Conservation (phyloP, 2,329 filamentous ascomycete species). For the Botrytis deweyae region DNA sequence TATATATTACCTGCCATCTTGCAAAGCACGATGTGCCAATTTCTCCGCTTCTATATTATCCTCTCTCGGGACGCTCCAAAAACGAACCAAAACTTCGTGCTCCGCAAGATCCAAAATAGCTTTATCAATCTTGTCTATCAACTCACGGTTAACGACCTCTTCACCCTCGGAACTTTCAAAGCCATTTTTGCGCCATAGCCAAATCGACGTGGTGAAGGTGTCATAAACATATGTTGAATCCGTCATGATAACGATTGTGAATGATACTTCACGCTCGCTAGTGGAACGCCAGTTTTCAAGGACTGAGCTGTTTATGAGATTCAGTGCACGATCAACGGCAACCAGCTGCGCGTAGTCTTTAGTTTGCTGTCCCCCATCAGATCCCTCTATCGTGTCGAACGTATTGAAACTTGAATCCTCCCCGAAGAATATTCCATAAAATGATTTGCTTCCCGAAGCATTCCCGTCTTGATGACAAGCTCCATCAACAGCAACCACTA, state of each 20-base stretch:
- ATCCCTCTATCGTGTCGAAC: background rate
- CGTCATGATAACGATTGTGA: background rate
- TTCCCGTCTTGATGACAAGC: background rate
- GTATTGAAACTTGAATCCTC: background rate
- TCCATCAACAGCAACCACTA: conserved; percentile 9
- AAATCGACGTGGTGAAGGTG: background rate
- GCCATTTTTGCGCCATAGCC: background rate
- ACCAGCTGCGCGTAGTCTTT: background rate
- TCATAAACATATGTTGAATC: background rate
- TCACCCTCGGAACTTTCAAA: background rate
- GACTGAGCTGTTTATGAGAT: background rate
- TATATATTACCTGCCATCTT: background rate
- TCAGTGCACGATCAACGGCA: background rate
- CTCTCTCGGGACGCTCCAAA: background rate
- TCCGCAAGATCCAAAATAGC: background rate
- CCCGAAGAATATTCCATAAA: background rate
- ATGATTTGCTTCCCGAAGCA: background rate
- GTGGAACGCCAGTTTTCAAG: background rate
- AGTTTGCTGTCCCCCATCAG: background rate
- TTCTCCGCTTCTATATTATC: background rate
- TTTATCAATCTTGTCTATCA: background rate
- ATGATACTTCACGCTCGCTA: too few species aligned
- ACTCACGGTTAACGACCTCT: background rate
- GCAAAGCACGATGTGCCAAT: background rate
- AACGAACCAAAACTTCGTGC: background rate